Evolutionary conservation across 2,329 filamentous ascomycete species (phyloP).

Genomic region (Talaromyces verruculosus): DNA sequence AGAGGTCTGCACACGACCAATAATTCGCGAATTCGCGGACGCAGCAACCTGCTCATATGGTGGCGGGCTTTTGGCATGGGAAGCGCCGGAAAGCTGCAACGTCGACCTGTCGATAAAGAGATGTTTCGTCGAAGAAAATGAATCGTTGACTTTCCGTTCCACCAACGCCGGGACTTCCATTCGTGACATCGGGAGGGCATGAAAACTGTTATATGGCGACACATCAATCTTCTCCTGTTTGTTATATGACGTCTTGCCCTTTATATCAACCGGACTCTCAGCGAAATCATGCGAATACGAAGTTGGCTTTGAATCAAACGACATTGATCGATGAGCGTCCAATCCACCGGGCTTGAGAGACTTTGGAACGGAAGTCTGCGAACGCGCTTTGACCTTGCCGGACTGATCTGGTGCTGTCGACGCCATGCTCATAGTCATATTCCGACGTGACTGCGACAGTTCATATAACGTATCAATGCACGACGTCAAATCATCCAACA

Average conservation of each 20-base stretch:
- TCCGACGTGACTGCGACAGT: conserved; percentile 57
- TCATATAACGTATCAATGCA: conserved; percentile 66
- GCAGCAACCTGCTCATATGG: conserved; percentile 46
- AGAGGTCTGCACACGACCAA: conserved; percentile 42
- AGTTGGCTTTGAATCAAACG: conserved; percentile 35
- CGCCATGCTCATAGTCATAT: conserved; percentile 44
- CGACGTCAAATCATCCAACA: conserved; percentile 61
- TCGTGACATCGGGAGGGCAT: conserved; percentile 13
- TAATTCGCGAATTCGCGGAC: conserved; percentile 43
- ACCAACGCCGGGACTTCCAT: conserved; percentile 18
- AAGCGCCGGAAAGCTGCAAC: conserved; percentile 40
- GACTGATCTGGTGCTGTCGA: conserved; percentile 30
- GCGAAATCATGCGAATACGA: conserved; percentile 23
- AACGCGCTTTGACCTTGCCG: conserved; percentile 28
- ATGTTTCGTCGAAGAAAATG: conserved; percentile 30
- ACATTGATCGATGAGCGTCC: conserved; percentile 28
- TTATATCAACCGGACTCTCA: conserved; percentile 40
- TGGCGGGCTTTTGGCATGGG: conserved; percentile 43
- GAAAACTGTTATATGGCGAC: conserved; percentile 18
- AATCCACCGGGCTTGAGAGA: conserved; percentile 29
- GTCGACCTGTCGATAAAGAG: conserved; percentile 43
- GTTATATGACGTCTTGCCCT: conserved; percentile 19
- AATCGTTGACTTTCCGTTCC: conserved; percentile 28
- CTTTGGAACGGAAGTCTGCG: conserved; percentile 29
- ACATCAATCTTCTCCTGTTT: conserved; percentile 16